Conservation (phyloP, 148 eudicot genomes). For the Chenopodium suecicum region DNA sequence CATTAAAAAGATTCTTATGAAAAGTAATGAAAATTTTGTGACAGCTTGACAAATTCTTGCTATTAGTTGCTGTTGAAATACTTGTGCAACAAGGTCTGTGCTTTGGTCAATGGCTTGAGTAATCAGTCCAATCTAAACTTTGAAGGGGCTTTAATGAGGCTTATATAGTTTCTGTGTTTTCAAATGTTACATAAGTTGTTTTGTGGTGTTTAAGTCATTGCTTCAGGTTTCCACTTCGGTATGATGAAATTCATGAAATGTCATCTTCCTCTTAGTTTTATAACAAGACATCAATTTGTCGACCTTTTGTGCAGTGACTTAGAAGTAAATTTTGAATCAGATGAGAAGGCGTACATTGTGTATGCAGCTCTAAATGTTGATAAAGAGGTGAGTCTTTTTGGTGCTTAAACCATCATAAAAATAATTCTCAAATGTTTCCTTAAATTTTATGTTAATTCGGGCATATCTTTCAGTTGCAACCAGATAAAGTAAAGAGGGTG, state of each 20-base stretch:
- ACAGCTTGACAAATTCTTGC: background rate
- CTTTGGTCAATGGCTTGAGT: background rate
- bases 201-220: conserved; percentile 2
- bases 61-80: background rate
- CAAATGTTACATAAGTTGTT: background rate
- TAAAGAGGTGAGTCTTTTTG: conserved; percentile 57
- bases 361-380: conserved; percentile 79
- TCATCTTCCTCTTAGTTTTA: background rate
- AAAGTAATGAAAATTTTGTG: background rate
- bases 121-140: background rate
- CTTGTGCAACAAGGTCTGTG: background rate
- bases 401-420: conserved; percentile 6
- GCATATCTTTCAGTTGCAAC: conserved; percentile 58
- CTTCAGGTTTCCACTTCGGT: background rate
- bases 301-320: conserved; percentile 57
- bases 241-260: background rate
- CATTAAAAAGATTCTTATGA: background rate
- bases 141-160: too few relatives aligned
- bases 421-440: background rate
- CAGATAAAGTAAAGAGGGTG: conserved; percentile 85
- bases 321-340: conserved; percentile 71
- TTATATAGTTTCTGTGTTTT: background rate
- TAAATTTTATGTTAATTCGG: background rate
- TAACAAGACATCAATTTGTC: background rate
- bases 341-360: conserved; percentile 63